Percentiles rank a stretch among this genome's conserved stretches.
phyloP scores from a whole-genome alignment of 768 basidiomycete species.

The Hemileccinum impolitum region DNA sequence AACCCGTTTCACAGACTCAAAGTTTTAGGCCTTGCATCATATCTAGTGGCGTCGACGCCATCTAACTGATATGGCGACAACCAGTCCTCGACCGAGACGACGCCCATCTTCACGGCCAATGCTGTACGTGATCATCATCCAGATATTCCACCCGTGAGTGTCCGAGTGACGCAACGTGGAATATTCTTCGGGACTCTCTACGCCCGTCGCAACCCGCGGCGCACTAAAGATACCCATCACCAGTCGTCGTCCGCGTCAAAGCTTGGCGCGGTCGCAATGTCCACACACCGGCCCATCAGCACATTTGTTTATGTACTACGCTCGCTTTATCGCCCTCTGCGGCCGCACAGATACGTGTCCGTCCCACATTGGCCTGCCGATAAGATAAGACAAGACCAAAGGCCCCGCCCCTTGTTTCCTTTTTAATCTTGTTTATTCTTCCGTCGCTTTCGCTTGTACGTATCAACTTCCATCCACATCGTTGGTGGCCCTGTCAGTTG shows the following conservation, averaged over 20 bases:
- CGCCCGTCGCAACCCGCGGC: constrained; percentile 19
- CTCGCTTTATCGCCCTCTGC: constrained; percentile 23
- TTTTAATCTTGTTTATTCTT: constrained; percentile 12
- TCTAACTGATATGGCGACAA: too few relatives aligned
- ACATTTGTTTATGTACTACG: constrained; percentile 5
- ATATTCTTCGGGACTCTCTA: constrained; percentile 18
- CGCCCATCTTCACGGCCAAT: constrained; percentile 1
- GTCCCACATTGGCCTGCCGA: constrained; percentile 18
- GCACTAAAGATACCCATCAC: constrained; percentile 5
- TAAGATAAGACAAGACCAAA: constrained; percentile 29
- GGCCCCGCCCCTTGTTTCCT: constrained; percentile 9
- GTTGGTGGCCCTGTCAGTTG: too few relatives aligned
- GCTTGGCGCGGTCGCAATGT: constrained; percentile 11
- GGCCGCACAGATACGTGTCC: constrained; percentile 22
- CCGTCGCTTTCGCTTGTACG: constrained; percentile 15
- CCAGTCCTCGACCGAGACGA: constrained; percentile 2
- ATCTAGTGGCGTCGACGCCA: too few relatives aligned
- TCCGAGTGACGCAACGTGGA: constrained; percentile 15
- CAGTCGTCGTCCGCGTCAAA: constrained; percentile 6
- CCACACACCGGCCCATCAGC: too few relatives aligned
- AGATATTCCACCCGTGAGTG: constrained; percentile 3
- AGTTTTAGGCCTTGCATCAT: constrained; percentile 15
- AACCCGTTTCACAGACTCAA: constrained; percentile 7
- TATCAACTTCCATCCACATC: neutral
- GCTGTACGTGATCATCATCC: constrained; percentile 22